A percentile compares a stretch with the other conserved stretches of the same genome.
Evolutionary conservation across 176 grass and related monocot genomes (phyloP).

Genomic region (Canna indica): DNA sequence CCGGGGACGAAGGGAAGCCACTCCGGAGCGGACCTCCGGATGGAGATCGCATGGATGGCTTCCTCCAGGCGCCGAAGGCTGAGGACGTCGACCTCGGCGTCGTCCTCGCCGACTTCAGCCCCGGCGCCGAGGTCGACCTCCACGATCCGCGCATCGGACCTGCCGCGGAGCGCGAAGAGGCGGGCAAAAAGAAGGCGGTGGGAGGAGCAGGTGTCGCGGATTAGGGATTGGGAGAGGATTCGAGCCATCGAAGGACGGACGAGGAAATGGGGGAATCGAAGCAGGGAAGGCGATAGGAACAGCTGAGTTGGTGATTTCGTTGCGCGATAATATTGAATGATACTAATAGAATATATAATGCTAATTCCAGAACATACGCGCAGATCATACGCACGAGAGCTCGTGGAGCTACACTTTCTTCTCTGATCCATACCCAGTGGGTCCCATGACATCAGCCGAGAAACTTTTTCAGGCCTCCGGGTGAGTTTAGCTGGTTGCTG

Average conservation of each 20-base stretch:
- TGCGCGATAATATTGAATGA: too few species aligned
- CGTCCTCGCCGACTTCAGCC: neutral
- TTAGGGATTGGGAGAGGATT: constrained; percentile 2
- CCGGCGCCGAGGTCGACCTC: constrained; percentile 2
- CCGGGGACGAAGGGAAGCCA: constrained; percentile 23
- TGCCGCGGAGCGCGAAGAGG: constrained; percentile 1
- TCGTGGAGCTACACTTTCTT: too few species aligned
- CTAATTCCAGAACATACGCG: neutral
- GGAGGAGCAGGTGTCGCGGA: neutral
- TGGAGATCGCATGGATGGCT: constrained; percentile 8
- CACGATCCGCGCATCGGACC: neutral
- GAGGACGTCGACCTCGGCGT: neutral
- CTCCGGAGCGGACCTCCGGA: constrained; percentile 3
- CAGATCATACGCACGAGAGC: too few species aligned
- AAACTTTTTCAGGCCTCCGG: too few species aligned
- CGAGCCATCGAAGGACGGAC: neutral
- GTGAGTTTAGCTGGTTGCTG: too few species aligned
- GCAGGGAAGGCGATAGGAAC: neutral
- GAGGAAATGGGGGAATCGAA: neutral
- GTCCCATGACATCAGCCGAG: too few species aligned
- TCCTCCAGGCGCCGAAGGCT: constrained; percentile 5
- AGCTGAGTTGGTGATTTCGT: neutral
- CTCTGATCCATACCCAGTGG: too few species aligned
- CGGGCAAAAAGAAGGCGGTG: neutral
- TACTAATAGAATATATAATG: too few species aligned